phyloP scores from a whole-genome alignment of 2,329 filamentous ascomycete genomes.

The Paraphoma chrysanthemicola region DNA sequence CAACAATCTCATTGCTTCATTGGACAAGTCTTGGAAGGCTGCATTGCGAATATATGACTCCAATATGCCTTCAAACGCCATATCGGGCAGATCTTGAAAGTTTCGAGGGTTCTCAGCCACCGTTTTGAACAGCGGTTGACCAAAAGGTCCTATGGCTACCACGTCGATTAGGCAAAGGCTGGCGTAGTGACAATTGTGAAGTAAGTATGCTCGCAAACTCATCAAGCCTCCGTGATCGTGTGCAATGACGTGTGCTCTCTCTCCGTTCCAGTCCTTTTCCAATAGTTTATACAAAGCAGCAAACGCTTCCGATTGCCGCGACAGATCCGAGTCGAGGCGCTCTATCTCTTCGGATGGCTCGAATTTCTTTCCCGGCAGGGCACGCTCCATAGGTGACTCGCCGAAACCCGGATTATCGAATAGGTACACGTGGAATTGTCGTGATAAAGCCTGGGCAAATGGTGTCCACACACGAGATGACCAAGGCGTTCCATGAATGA shows the following conservation, averaged over 20 bases:
- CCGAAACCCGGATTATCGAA: slow-evolving; percentile 31
- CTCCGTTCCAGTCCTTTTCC: slow-evolving; percentile 9
- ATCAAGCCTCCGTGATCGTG: slow-evolving; percentile 30
- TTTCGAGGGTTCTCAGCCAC: slow-evolving; percentile 15
- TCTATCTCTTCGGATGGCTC: slow-evolving; percentile 3
- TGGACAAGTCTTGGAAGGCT: slow-evolving; percentile 8
- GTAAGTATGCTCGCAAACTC: slow-evolving; percentile 23
- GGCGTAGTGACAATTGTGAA: slow-evolving; percentile 20
- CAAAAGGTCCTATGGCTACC: slow-evolving; percentile 29
- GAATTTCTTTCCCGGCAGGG: neutral
- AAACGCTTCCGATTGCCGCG: slow-evolving; percentile 23
- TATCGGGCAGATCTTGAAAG: slow-evolving; percentile 21
- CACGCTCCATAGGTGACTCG: slow-evolving; percentile 16
- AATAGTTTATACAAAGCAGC: slow-evolving; percentile 22
- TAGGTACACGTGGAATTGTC: slow-evolving; percentile 22
- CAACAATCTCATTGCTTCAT: slow-evolving; percentile 13
- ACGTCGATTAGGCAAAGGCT: slow-evolving; percentile 28
- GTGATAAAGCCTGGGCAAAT: slow-evolving; percentile 20
- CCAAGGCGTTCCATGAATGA: slow-evolving; percentile 34
- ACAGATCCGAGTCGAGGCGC: slow-evolving; percentile 20
- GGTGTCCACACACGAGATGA: slow-evolving; percentile 25
- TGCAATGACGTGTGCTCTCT: slow-evolving; percentile 23
- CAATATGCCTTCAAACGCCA: slow-evolving; percentile 24
- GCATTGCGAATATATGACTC: slow-evolving; percentile 28
- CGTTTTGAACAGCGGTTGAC: slow-evolving; percentile 21